These are phyloP conservation scores for Hyaloperonospora arabidopsidis DNA, from an alignment of 352 stramenopile species.

Conservation along the genomic window DNA sequence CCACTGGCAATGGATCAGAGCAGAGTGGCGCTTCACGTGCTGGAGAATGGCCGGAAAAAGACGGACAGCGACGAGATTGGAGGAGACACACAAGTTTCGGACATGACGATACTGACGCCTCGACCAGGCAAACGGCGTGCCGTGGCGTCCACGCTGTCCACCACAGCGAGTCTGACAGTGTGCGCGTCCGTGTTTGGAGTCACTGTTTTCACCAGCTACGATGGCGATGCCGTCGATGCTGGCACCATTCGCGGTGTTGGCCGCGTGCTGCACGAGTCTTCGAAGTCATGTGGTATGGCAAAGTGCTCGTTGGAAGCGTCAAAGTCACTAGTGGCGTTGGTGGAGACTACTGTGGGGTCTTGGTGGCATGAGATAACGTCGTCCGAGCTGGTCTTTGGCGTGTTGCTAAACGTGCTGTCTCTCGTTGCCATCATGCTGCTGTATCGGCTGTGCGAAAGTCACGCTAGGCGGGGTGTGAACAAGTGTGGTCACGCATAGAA, in stretches of 20 bases:
- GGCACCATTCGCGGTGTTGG: slow-evolving; percentile 45
- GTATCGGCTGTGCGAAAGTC: slow-evolving; percentile 49
- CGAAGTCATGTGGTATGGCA: slow-evolving; percentile 30
- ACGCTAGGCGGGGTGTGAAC: slow-evolving; percentile 3
- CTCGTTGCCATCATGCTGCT: slow-evolving; percentile 58
- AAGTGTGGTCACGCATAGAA: slow-evolving; percentile 12
- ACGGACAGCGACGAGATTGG: slow-evolving; percentile 8
- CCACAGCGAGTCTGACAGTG: slow-evolving; percentile 49
- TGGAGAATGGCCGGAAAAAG: slow-evolving; percentile 26
- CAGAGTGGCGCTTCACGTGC: slow-evolving; percentile 18
- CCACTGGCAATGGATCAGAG: slow-evolving; percentile 4
- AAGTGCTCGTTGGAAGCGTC: slow-evolving; percentile 19
- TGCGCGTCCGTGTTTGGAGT: slow-evolving; percentile 76
- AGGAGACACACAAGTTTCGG: slow-evolving; percentile 5
- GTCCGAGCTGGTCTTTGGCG: slow-evolving; percentile 54
- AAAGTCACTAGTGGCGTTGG: slow-evolving; percentile 26
- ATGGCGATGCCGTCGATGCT: slow-evolving; percentile 27
- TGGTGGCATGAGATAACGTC: slow-evolving; percentile 47
- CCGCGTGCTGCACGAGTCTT: slow-evolving; percentile 55
- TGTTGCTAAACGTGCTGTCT: slow-evolving; percentile 66
- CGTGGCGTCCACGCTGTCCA: slow-evolving; percentile 34
- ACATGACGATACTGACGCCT: slow-evolving; percentile 13
- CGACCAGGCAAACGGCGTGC: slow-evolving; percentile 34
- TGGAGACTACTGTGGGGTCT: slow-evolving; percentile 29
- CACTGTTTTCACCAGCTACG: slow-evolving; percentile 56